These are phyloP conservation scores for Daldinia caldariorum DNA, from an alignment of 495 filamentous ascomycete species.

Conservation along the genomic window DNA sequence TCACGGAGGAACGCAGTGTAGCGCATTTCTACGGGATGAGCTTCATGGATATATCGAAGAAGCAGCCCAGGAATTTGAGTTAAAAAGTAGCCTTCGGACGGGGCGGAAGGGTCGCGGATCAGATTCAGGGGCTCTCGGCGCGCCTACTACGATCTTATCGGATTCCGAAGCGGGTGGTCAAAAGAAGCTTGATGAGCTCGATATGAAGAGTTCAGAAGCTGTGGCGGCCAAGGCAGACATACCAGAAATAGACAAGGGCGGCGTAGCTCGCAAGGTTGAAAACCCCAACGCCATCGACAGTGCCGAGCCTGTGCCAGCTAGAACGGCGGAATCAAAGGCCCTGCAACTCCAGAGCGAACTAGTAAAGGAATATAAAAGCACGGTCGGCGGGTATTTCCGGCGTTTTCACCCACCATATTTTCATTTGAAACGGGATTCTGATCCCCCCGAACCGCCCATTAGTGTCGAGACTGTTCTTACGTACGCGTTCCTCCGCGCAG, in stretches of 20 bases:
- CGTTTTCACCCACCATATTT: slow-evolving; percentile 82
- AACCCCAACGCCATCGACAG: slow-evolving; percentile 45
- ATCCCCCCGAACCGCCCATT: slow-evolving; percentile 43
- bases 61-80: slow-evolving; percentile 73
- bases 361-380: slow-evolving; percentile 78
- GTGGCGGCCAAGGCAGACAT: slow-evolving; percentile 46
- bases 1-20: slow-evolving; percentile 91
- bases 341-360: slow-evolving; percentile 72
- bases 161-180: slow-evolving; percentile 36
- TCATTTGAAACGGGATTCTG: slow-evolving; percentile 46
- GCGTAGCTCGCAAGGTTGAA: slow-evolving; percentile 41
- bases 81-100: slow-evolving; percentile 72
- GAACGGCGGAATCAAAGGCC: slow-evolving; percentile 56
- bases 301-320: slow-evolving; percentile 46
- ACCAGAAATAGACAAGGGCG: slow-evolving; percentile 44
- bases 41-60: slow-evolving; percentile 91
- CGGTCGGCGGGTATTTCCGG: slow-evolving; percentile 93
- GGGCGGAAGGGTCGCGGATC: slow-evolving; percentile 22
- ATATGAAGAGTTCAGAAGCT: slow-evolving; percentile 53
- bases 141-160: slow-evolving; percentile 11
- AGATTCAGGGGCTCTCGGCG: slow-evolving; percentile 13
- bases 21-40: slow-evolving; percentile 81
- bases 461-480: slow-evolving; percentile 74
- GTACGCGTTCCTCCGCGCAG: slow-evolving; percentile 91
- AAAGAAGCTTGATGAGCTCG: slow-evolving; percentile 46